phyloP scores from a whole-genome alignment of 2,329 filamentous ascomycete species.

The Fusarium humuli region DNA sequence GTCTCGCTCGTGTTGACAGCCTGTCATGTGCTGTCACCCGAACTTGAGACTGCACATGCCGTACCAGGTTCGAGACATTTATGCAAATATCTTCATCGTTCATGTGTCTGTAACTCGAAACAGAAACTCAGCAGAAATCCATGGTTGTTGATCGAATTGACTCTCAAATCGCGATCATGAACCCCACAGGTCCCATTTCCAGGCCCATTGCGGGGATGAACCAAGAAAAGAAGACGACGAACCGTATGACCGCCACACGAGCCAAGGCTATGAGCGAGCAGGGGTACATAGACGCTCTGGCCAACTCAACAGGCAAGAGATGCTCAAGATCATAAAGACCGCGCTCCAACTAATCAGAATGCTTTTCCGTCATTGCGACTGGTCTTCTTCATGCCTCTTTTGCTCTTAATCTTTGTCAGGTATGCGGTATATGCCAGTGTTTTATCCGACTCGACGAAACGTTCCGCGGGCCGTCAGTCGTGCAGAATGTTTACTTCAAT shows the following conservation, averaged over 20 bases:
- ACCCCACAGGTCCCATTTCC: conserved; percentile 28
- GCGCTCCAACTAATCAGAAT: conserved; percentile 19
- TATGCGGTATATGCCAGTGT: conserved; percentile 3
- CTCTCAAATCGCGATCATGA: conserved; percentile 21
- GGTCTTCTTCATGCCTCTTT: background rate
- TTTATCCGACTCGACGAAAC: conserved; percentile 3
- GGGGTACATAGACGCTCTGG: conserved; percentile 12
- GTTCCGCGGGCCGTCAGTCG: background rate
- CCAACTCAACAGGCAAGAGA: conserved; percentile 9
- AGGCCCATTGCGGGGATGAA: conserved; percentile 39
- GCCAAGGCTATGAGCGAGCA: conserved; percentile 32
- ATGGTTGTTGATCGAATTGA: conserved; percentile 13
- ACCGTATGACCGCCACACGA: conserved; percentile 44
- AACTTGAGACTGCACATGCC: background rate
- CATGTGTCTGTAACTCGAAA: conserved; percentile 2
- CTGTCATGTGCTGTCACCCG: background rate
- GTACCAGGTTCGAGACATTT: background rate
- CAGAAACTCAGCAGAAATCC: background rate
- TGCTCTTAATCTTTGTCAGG: conserved; percentile 11
- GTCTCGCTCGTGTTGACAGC: conserved; percentile 8
- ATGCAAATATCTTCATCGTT: background rate
- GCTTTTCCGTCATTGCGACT: conserved; percentile 14
- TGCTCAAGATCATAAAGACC: conserved; percentile 32
- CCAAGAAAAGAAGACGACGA: conserved; percentile 40
- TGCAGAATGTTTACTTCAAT: background rate